Base-by-base conservation (phyloP, 768 basidiomycete genomes). In the Tricholoma hemisulphureum region DNA sequence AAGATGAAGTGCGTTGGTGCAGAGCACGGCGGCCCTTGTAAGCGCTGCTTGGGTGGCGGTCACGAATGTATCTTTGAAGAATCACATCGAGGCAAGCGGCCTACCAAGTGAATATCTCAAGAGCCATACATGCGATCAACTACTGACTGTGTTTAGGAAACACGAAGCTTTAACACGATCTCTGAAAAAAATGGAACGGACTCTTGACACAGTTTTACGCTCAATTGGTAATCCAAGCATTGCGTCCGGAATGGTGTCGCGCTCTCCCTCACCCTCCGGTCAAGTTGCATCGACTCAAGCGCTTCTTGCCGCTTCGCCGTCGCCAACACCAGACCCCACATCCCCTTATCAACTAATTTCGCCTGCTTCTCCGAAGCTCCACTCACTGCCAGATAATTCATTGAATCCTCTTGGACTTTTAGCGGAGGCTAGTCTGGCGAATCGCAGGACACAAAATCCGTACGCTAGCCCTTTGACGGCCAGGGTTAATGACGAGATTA, bases 31-130 rank as follows among this genome's bases (percentile, higher is more conserved):
- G 90, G 90, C 0, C 92, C 94, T 0, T 97, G 94, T 77, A 95
- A 94, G 67, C 87, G 94, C 20, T 97, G 94, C 65, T 73, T 76
- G 46, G 67, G 85, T 0, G 88, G 90, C 18, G 84, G 84, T 62
- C 90, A 95, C 66, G 93, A 96, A 64, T 99, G 97, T 67, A 84
- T 97, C 43, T 98, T 99, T 61, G 95, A 98, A 75, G 96, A 98
- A 70, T 93, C 91, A 2, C 95, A 98, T 69, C 83, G 97, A 49
- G 97, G 97, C 39, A 96, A 95, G 71, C 85, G 92, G 10, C 85
- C 89, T 20, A 83, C 88, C 55, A 93, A 91, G 91, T 92, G 72
- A 62, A 81, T 65, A 20, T 52, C 20, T 49, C 58, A 53, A 39
- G 43, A 50, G 41, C 58, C 51, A 28, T 28, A 21, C 24, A 62